Percentiles rank a stretch among this genome's conserved stretches.
Evolutionary conservation across 805 yeast species (phyloP).

Genomic region (Priceomyces fermenticarens): DNA sequence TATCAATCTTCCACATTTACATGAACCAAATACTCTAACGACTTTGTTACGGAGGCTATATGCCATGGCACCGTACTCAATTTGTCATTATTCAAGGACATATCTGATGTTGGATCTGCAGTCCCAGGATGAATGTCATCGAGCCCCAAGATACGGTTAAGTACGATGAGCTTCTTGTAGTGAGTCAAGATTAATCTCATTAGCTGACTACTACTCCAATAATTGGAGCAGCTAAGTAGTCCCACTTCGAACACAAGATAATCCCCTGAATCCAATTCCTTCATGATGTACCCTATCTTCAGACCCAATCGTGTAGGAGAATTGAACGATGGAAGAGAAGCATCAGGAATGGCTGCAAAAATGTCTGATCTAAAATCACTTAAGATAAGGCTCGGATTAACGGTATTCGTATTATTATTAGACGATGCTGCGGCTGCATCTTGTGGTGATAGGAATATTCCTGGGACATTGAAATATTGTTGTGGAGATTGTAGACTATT

Average conservation of each 20-base stretch:
- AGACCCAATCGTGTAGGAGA: constrained; percentile 70
- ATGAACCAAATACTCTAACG: constrained; percentile 58
- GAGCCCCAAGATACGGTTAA: constrained; percentile 39
- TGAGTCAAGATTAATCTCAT: constrained; percentile 58
- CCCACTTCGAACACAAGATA: constrained; percentile 57
- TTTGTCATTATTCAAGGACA: constrained; percentile 8
- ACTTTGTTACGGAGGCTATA: constrained; percentile 61
- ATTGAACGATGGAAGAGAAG: constrained; percentile 64
- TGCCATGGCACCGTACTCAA: constrained; percentile 66
- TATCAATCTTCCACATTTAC: constrained; percentile 42
- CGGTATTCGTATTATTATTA: neutral
- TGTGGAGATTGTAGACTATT: constrained; percentile 34
- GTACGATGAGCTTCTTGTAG: constrained; percentile 53
- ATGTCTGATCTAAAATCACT: constrained; percentile 50
- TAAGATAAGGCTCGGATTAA: constrained; percentile 25
- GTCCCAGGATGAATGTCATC: constrained; percentile 16
- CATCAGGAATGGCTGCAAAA: constrained; percentile 55
- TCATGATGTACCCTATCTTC: constrained; percentile 65
- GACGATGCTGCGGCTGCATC: constrained; percentile 13
- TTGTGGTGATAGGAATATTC: constrained; percentile 31
- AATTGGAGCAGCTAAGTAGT: constrained; percentile 69
- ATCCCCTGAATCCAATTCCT: constrained; percentile 20
- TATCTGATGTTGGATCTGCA: constrained; percentile 1
- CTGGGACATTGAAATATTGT: constrained; percentile 31
- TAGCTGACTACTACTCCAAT: constrained; percentile 53